Evolutionary conservation across 2,329 filamentous ascomycete species (phyloP).

Genomic region (Sphaerulina musiva): DNA sequence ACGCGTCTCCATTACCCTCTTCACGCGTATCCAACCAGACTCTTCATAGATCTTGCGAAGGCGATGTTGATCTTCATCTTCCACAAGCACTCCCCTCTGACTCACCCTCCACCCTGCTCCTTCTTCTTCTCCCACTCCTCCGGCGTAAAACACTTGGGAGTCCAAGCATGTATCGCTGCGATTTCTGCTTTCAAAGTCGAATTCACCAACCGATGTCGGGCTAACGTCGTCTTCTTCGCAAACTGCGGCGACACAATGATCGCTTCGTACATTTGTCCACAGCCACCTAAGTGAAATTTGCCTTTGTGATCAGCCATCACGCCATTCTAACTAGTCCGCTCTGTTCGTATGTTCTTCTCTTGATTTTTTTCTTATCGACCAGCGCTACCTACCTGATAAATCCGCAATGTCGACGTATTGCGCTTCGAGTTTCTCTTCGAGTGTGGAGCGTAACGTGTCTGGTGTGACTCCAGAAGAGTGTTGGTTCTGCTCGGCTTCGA

Average conservation of each 20-base stretch:
- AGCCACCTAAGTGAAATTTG: conserved; percentile 49
- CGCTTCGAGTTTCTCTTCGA: conserved; percentile 65
- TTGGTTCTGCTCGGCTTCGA: conserved; percentile 47
- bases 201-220: conserved; percentile 82
- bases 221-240: conserved; percentile 59
- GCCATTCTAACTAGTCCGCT: neutral
- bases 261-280: conserved; percentile 64
- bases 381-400: conserved; percentile 66
- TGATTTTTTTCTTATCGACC: too few species aligned
- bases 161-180: conserved; percentile 88
- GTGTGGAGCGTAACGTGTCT: conserved; percentile 59
- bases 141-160: conserved; percentile 84
- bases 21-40: too few species aligned
- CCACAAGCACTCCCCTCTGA: neutral
- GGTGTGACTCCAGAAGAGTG: conserved; percentile 58
- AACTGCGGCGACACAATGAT: conserved; percentile 56
- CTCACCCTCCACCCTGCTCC: conserved; percentile 42
- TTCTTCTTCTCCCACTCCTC: conserved; percentile 78
- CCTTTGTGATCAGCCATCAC: neutral
- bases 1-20: too few species aligned
- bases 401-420: conserved; percentile 82
- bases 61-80: neutral
- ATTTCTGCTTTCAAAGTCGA: conserved; percentile 78
- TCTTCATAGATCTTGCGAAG: too few species aligned
- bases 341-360: neutral